A percentile compares a stretch with the other conserved stretches of the same genome.
Conservation (phyloP, 2,329 filamentous ascomycete genomes). For the Metarhizium album region DNA sequence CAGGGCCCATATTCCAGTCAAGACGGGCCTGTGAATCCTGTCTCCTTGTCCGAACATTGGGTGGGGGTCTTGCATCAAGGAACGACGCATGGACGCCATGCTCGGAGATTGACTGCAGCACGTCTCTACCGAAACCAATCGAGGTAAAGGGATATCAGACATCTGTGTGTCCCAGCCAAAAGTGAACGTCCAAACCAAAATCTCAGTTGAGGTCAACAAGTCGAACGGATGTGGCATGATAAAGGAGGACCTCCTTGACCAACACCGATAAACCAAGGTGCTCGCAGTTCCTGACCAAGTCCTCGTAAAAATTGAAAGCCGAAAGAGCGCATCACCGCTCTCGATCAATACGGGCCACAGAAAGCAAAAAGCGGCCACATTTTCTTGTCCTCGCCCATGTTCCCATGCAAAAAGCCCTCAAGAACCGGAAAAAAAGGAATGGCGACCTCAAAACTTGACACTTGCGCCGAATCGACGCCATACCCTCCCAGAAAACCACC, state of each 20-base stretch:
- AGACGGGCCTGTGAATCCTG: neutral
- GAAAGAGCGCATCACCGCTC: neutral
- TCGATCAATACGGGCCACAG: neutral
- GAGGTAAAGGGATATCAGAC: neutral
- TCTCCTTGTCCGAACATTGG: neutral
- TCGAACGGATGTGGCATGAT: neutral
- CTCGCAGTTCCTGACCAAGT: neutral
- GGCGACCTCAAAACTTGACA: neutral
- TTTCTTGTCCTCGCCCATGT: neutral
- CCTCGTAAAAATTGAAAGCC: neutral
- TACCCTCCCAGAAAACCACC: neutral
- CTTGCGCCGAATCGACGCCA: neutral
- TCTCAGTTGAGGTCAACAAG: neutral
- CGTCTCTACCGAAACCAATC: neutral
- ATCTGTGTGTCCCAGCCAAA: neutral
- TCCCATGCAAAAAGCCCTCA: neutral
- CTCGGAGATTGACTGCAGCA: neutral
- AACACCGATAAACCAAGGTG: slow-evolving; percentile 1
- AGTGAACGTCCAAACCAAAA: neutral
- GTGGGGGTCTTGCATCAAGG: neutral
- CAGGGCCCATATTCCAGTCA: neutral
- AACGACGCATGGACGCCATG: neutral
- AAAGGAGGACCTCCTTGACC: neutral
- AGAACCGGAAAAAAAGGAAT: neutral
- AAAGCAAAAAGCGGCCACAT: neutral